Percentiles rank a stretch among this genome's conserved stretches.
Evolutionary conservation across 257 asterid genomes (phyloP).

Genomic region (Anisodus tanguticus): DNA sequence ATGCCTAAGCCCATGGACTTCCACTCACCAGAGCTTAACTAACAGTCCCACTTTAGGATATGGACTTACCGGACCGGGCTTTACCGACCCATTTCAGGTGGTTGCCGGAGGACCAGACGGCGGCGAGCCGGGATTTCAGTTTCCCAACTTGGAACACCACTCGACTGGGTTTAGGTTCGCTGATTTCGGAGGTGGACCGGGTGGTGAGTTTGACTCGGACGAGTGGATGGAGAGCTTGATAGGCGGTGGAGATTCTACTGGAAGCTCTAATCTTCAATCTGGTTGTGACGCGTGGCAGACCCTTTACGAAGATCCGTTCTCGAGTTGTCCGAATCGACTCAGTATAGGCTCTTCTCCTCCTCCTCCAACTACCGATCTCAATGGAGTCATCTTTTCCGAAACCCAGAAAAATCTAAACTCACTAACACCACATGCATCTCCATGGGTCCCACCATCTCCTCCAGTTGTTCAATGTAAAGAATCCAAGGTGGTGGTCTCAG

Average conservation of each 20-base stretch:
- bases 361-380: constrained; percentile 65
- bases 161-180: constrained; percentile 62
- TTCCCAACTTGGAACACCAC: constrained; percentile 65
- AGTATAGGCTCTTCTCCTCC: constrained; percentile 54
- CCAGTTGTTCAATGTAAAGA: constrained; percentile 36
- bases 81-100: constrained; percentile 78
- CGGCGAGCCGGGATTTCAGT: constrained; percentile 66
- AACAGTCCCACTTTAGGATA: constrained; percentile 48
- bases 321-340: constrained; percentile 47
- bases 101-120: constrained; percentile 51
- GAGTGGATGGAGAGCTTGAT: constrained; percentile 98
- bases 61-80: constrained; percentile 52
- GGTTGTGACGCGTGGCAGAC: constrained; percentile 79
- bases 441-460: constrained; percentile 49
- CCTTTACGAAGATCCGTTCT: constrained; percentile 64
- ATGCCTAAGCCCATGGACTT: constrained; percentile 55
- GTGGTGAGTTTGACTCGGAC: constrained; percentile 87
- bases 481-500: constrained; percentile 23
- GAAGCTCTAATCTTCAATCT: constrained; percentile 61
- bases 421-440: constrained; percentile 37
- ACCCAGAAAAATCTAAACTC: constrained; percentile 37
- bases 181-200: constrained; percentile 57
- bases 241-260: constrained; percentile 83
- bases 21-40: constrained; percentile 40
- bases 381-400: constrained; percentile 60